Evolutionary conservation across 106 monocot species (phyloP).

Genomic region (Vanilla planifolia): DNA sequence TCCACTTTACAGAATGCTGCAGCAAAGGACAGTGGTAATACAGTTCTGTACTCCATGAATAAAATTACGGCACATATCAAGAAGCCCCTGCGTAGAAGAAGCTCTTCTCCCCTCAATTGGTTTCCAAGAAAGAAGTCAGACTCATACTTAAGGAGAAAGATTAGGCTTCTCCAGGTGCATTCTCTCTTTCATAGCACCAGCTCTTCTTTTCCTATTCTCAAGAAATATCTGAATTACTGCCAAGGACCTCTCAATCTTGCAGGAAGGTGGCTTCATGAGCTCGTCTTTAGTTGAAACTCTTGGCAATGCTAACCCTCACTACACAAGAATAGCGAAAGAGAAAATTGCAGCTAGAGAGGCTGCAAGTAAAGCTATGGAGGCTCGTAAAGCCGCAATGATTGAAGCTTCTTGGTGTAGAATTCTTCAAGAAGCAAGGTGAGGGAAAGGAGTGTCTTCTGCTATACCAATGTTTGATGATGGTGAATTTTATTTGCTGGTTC

Average conservation of each 20-base stretch:
- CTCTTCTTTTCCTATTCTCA: not conserved
- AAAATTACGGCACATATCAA: conserved; percentile 60
- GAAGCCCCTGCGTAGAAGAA: conserved; percentile 53
- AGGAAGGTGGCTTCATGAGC: conserved; percentile 75
- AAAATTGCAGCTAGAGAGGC: conserved; percentile 85
- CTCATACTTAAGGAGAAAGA: conserved; percentile 77
- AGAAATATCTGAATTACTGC: not conserved
- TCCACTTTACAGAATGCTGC: conserved; percentile 36
- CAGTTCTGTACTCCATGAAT: conserved; percentile 33
- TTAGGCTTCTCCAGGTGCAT: conserved; percentile 70
- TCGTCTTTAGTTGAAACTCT: conserved; percentile 72
- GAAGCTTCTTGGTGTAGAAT: conserved; percentile 95
- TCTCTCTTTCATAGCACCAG: not conserved
- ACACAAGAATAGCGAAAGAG: conserved; percentile 75
- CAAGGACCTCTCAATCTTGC: not conserved
- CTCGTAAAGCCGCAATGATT: conserved; percentile 82
- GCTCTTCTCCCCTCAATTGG: conserved; percentile 72
- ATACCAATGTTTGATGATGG: not conserved
- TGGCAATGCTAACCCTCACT: conserved; percentile 72
- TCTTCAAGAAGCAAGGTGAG: conserved; percentile 76
- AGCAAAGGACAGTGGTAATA: conserved; percentile 31
- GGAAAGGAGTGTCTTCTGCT: not conserved
- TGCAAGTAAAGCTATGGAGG: conserved; percentile 66
- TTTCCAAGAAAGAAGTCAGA: conserved; percentile 79
- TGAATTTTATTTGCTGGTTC: not conserved